phyloP scores from a whole-genome alignment of 306 rosid species.

The Mimosa bimucronata region DNA sequence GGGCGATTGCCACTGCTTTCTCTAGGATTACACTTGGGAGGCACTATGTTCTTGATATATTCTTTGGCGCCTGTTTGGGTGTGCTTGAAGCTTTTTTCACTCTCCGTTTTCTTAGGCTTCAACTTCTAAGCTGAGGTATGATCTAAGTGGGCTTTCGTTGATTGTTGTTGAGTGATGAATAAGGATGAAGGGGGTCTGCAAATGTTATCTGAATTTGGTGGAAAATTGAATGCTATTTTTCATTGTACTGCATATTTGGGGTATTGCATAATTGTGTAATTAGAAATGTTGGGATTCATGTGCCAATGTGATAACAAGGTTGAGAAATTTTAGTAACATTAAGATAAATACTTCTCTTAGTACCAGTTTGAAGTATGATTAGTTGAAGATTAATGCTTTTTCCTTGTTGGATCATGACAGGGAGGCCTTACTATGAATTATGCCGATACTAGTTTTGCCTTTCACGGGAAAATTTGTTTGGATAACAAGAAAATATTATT shows the following conservation, averaged over 20 bases:
- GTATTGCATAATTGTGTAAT: not conserved
- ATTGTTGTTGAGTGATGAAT: not conserved
- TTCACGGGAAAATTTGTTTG: too few relatives aligned
- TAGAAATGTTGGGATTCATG: not conserved
- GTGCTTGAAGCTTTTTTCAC: constrained; percentile 64
- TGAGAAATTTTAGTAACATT: not conserved
- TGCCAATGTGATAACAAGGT: too few relatives aligned
- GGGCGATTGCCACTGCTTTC: constrained; percentile 58
- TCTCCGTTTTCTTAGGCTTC: constrained; percentile 48
- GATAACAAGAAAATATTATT: not conserved
- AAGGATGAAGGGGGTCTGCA: not conserved
- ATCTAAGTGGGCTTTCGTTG: not conserved
- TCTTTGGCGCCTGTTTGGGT: constrained; percentile 59
- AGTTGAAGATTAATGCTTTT: not conserved
- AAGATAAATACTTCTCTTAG: not conserved
- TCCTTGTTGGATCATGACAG: not conserved
- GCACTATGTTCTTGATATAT: constrained; percentile 54
- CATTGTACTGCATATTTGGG: not conserved
- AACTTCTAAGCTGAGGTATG: constrained; percentile 45
- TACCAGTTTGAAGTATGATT: not conserved
- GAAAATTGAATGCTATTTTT: not conserved
- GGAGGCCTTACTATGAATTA: too few relatives aligned
- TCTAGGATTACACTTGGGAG: constrained; percentile 76
- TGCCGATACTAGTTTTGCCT: too few relatives aligned
- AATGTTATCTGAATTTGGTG: not conserved